Percentiles rank a stretch among this genome's conserved stretches.
These are phyloP conservation scores for Ottelia alismoides DNA, from an alignment of 106 monocot species.

Conservation along the genomic window DNA sequence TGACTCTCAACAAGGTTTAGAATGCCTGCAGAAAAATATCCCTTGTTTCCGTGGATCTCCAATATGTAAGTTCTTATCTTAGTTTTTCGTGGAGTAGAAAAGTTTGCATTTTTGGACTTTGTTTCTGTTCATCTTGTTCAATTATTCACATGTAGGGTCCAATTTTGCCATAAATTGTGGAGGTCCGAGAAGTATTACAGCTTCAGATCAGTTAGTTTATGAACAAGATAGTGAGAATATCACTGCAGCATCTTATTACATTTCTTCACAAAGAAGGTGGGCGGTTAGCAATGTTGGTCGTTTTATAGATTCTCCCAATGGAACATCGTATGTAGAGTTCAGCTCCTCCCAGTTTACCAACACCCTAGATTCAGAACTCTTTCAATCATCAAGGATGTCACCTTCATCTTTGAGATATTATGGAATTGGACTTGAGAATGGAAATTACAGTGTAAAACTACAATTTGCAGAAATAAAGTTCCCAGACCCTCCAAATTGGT, in stretches of 20 bases:
- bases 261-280: slow-evolving; percentile 40
- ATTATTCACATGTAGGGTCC: too few species aligned
- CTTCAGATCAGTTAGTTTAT: slow-evolving; percentile 33
- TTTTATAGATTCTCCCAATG: slow-evolving; percentile 29
- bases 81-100: too few species aligned
- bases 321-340: slow-evolving; percentile 30
- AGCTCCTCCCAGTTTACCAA: slow-evolving; percentile 35
- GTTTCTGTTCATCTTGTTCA: too few species aligned
- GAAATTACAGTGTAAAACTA: slow-evolving; percentile 56
- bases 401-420: slow-evolving; percentile 90
- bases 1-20: too few species aligned
- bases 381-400: slow-evolving; percentile 57
- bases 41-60: too few species aligned
- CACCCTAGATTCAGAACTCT: slow-evolving; percentile 59
- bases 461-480: slow-evolving; percentile 52
- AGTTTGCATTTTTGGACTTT: too few species aligned
- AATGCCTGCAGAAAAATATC: too few species aligned
- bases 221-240: slow-evolving; percentile 45
- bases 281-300: slow-evolving; percentile 65
- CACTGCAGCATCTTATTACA: slow-evolving; percentile 57
- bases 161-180: slow-evolving; percentile 91
- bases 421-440: slow-evolving; percentile 86
- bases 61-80: too few species aligned
- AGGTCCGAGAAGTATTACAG: slow-evolving; percentile 30
- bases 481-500: slow-evolving; percentile 33